These are phyloP conservation scores for Boletellus deceptivus DNA, from an alignment of 1,284 basidiomycete species.

Conservation along the genomic window DNA sequence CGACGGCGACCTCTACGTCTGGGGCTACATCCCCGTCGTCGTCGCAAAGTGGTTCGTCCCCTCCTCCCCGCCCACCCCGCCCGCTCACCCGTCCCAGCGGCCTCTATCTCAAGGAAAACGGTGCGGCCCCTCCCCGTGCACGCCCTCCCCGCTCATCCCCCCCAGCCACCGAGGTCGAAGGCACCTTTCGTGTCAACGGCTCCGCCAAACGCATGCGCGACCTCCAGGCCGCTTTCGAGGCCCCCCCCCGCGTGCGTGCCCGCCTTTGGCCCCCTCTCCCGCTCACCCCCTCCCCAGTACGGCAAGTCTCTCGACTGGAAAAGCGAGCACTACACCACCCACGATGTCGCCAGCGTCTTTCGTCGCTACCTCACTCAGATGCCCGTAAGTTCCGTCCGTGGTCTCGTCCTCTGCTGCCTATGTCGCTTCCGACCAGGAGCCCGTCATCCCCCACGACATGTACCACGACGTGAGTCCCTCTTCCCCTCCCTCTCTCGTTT, in stretches of 20 bases:
- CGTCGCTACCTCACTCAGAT: slow-evolving; percentile 94
- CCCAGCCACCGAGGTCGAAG: slow-evolving; percentile 89
- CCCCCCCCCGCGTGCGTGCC: slow-evolving; percentile 74
- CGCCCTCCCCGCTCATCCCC: slow-evolving; percentile 7
- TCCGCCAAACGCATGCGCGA: slow-evolving; percentile 95
- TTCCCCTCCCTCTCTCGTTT: slow-evolving; percentile 4
- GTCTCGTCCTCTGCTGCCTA: slow-evolving; percentile 8
- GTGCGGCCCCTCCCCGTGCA: slow-evolving; percentile 38
- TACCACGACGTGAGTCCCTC: slow-evolving; percentile 74
- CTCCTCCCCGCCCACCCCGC: slow-evolving; percentile 3
- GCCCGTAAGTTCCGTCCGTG: slow-evolving; percentile 66
- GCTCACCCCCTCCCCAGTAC: slow-evolving; percentile 52
- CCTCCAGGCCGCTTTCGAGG: slow-evolving; percentile 87
- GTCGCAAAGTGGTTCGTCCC: slow-evolving; percentile 91
- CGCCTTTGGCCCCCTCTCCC: neutral
- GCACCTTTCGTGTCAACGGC: slow-evolving; percentile 92
- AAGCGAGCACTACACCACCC: slow-evolving; percentile 80
- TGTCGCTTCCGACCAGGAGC: slow-evolving; percentile 56
- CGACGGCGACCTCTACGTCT: slow-evolving; percentile 81
- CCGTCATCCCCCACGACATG: slow-evolving; percentile 85
- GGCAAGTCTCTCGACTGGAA: slow-evolving; percentile 94
- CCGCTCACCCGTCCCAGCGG: slow-evolving; percentile 50
- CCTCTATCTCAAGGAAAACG: slow-evolving; percentile 87
- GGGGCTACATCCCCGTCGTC: slow-evolving; percentile 94
- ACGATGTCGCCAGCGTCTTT: slow-evolving; percentile 96